Base-by-base conservation (phyloP, 495 filamentous ascomycete genomes). In the Lophiostoma macrostomum region DNA sequence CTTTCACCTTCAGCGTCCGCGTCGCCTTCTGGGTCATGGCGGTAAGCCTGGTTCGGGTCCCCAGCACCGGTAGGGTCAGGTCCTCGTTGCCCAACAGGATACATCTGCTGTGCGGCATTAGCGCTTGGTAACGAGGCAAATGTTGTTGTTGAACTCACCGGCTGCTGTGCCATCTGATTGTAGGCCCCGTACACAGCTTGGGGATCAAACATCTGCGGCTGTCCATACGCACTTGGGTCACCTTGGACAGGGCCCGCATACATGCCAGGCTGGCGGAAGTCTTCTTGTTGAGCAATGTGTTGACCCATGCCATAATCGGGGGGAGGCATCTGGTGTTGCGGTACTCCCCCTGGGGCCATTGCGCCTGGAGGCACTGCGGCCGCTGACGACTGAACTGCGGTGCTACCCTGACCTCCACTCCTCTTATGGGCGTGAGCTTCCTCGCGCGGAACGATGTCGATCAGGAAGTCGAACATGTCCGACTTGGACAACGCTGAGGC, bases 401-500 rank as follows among this genome's bases (percentile, higher is more conserved):
- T 67, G 43, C 74, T 80, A 32, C 81, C 74, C 61, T 82, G 82
- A 31, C 76, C 83, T 46, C 67, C 32, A 6, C 78, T 76, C 50
- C 89, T 78, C 74, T 95, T 95, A 29, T 96, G 89, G 54, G 56
- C 35, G 42, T 64, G 55, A 16, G 93, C 90, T 64, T 98, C 93
- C 68, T 98, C 93, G 30, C 93, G 83, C 4, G 93, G 93, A 6
- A 98, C 93, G 52, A 98, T 98, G 70, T 98, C 93, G 68, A 98
- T 98, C 46, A 98, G 77, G 72, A 98, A 98, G 74, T 98, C 93
- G 71, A 98, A 98, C 93, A 98, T 97, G 71, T 98, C 93, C 29
- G 89, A 95, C 73, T 97, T 97, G 50, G 90, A 86, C 25, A 98
- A 77, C 13, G 93, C 93, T 22, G 87, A 90, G 42, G 93, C 93